These are phyloP conservation scores for Endoconidiophora laricicola DNA, from an alignment of 2,329 filamentous ascomycete genomes.

Conservation along the genomic window DNA sequence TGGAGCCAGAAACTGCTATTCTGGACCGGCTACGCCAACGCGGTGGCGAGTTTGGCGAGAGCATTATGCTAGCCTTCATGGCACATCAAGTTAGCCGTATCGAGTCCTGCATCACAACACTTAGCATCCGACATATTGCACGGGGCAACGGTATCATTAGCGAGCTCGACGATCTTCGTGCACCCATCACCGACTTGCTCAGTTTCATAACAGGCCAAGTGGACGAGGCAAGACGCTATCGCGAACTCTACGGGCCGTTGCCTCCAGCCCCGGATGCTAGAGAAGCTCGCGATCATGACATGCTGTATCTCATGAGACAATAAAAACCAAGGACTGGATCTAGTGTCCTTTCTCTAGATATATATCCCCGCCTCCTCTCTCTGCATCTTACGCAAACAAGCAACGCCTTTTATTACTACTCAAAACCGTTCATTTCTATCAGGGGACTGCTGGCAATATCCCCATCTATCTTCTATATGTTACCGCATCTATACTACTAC, in stretches of 20 bases:
- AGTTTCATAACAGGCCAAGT: constrained; percentile 39
- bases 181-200: constrained; percentile 60
- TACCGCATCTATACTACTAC: too few species aligned
- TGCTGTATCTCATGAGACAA: too few species aligned
- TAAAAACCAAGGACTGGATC: too few species aligned
- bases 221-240: constrained; percentile 46
- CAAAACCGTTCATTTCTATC: too few species aligned
- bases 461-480: too few species aligned
- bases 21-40: constrained; percentile 50
- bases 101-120: constrained; percentile 60
- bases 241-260: constrained; percentile 33
- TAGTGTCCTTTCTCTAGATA: too few species aligned
- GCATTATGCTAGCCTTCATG: constrained; percentile 74
- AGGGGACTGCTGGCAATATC: too few species aligned
- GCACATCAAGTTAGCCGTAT: constrained; percentile 92
- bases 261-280: too few species aligned
- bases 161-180: constrained; percentile 54
- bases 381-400: too few species aligned
- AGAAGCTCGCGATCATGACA: too few species aligned
- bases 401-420: too few species aligned
- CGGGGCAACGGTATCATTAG: constrained; percentile 46
- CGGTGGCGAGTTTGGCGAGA: constrained; percentile 75
- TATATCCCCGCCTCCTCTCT: too few species aligned
- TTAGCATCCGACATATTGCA: constrained; percentile 64
- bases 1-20: constrained; percentile 65